phyloP scores from a whole-genome alignment of 805 yeast genomes.

The Metschnikowia kofuensis region DNA sequence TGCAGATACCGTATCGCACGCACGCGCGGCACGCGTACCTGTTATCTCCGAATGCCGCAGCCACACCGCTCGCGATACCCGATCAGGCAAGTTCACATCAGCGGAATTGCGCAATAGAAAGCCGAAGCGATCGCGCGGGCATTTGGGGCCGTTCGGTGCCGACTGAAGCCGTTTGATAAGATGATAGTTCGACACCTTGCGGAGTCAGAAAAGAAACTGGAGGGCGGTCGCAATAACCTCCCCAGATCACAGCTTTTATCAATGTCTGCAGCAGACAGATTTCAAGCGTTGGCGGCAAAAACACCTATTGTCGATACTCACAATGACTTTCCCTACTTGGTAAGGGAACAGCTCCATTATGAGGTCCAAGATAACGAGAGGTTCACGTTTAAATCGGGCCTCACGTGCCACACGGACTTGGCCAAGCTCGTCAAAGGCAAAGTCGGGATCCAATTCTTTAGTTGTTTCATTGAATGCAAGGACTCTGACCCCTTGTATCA shows the following conservation, averaged over 20 bases:
- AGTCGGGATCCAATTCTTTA: conserved; percentile 50
- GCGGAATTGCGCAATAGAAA: too few relatives aligned
- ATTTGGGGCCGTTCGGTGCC: too few relatives aligned
- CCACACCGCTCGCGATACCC: not conserved
- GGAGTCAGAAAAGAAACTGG: too few relatives aligned
- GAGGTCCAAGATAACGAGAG: conserved; percentile 28
- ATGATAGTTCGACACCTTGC: too few relatives aligned
- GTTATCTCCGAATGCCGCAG: not conserved
- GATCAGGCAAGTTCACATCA: not conserved
- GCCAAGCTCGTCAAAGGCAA: conserved; percentile 40
- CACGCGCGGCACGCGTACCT: not conserved
- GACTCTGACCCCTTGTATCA: conserved; percentile 39
- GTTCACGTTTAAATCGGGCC: conserved; percentile 39
- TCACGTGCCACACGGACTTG: conserved; percentile 46
- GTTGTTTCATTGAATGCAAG: conserved; percentile 46
- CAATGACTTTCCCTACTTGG: conserved; percentile 51
- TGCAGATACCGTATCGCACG: too few relatives aligned
- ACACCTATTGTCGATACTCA: conserved; percentile 47
- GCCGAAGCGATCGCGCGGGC: too few relatives aligned
- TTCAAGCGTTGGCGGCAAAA: not conserved
- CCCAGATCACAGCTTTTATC: too few relatives aligned
- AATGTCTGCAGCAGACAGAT: not conserved
- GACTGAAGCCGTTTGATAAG: too few relatives aligned
- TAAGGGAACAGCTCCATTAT: conserved; percentile 45
- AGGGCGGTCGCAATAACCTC: not conserved